Percentiles rank a stretch among this genome's conserved stretches.
Evolutionary conservation across 2,329 filamentous ascomycete genomes (phyloP).

Genomic region (Xylaria sp.): DNA sequence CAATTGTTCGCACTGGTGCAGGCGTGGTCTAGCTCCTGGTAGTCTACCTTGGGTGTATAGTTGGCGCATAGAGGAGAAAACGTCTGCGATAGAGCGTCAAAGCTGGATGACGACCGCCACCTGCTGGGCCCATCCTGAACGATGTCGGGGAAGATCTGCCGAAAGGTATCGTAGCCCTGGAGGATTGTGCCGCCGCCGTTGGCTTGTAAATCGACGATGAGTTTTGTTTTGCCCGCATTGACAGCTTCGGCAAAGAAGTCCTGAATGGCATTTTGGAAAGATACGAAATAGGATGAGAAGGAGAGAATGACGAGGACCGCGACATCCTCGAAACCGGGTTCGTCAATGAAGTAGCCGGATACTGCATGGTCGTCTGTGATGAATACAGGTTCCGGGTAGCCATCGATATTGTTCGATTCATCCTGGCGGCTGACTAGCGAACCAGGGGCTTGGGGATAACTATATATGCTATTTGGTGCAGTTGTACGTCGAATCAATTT

Average conservation of each 20-base stretch:
- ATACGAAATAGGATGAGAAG: conserved; percentile 16
- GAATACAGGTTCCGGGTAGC: conserved; percentile 24
- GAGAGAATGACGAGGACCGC: conserved; percentile 24
- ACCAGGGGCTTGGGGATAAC: conserved; percentile 5
- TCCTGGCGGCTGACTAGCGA: conserved; percentile 7
- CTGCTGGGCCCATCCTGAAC: conserved; percentile 23
- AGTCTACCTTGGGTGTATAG: conserved; percentile 21
- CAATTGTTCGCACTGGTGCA: conserved; percentile 23
- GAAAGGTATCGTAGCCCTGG: conserved; percentile 27
- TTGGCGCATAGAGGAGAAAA: conserved; percentile 19
- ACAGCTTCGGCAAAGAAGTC: conserved; percentile 22
- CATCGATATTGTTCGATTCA: conserved; percentile 12
- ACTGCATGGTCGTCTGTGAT: conserved; percentile 22
- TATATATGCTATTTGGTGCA: conserved; percentile 1
- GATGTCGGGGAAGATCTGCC: conserved; percentile 28
- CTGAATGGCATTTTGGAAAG: conserved; percentile 21
- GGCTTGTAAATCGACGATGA: conserved; percentile 23
- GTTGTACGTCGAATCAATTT: conserved; percentile 7
- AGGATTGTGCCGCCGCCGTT: conserved; percentile 26
- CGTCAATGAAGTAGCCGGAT: conserved; percentile 25
- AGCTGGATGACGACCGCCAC: conserved; percentile 13
- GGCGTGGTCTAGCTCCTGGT: conserved; percentile 9
- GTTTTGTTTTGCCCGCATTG: conserved; percentile 26
- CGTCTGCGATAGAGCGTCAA: conserved; percentile 23
- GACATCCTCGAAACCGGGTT: conserved; percentile 26